Evolutionary conservation across 2,329 filamentous ascomycete species (phyloP).

Genomic region (Mariannaea sp.): DNA sequence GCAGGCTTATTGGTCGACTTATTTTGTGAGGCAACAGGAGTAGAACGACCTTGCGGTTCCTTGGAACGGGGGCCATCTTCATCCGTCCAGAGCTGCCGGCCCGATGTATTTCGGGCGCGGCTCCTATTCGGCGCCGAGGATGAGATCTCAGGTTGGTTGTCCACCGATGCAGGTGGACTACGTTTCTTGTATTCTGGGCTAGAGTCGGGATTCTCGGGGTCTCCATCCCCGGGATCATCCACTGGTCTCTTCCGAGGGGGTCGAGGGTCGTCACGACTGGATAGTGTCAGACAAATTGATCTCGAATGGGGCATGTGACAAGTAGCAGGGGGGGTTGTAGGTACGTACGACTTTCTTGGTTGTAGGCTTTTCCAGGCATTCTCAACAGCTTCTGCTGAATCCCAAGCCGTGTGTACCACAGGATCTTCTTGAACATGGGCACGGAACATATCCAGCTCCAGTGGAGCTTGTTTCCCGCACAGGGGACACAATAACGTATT

Average conservation of each 20-base stretch:
- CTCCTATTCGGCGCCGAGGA: neutral
- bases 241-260: conserved; percentile 1
- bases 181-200: conserved; percentile 6
- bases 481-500: neutral
- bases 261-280: neutral
- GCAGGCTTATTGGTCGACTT: conserved; percentile 2
- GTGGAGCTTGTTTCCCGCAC: neutral
- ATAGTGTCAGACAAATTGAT: neutral
- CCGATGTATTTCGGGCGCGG: conserved; percentile 14
- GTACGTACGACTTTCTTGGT: conserved; percentile 1
- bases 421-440: neutral
- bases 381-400: neutral
- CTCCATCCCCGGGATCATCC: neutral
- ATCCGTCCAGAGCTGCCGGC: conserved; percentile 37
- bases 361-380: neutral
- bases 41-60: neutral
- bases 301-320: neutral
- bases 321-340: no score
- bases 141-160: neutral
- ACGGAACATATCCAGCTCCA: neutral
- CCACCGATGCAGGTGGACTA: conserved; percentile 3
- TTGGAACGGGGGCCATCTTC: conserved; percentile 21
- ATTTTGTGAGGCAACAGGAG: neutral
- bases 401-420: neutral
- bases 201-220: neutral